A percentile compares a stretch with the other conserved stretches of the same genome.
Conservation (phyloP, 2,329 filamentous ascomycete genomes). For the Triangularia verruculosa region DNA sequence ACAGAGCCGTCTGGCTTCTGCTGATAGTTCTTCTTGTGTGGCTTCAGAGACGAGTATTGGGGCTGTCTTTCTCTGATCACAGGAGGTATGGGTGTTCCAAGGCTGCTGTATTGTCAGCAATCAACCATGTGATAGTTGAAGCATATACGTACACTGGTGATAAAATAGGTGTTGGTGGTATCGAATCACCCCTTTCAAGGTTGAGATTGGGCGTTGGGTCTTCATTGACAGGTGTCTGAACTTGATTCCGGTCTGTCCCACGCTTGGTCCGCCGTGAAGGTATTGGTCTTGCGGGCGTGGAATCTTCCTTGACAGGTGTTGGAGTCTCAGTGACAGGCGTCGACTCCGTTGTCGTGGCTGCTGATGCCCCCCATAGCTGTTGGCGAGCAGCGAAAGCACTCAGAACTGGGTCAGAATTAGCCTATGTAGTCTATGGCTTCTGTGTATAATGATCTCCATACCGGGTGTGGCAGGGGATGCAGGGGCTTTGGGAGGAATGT, state of each 20-base stretch:
- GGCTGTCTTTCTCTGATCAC: constrained; percentile 14
- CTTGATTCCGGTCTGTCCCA: constrained; percentile 4
- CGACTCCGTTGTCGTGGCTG: not conserved
- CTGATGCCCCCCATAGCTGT: constrained; percentile 33
- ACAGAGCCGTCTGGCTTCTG: constrained; percentile 39
- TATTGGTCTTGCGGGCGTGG: not conserved
- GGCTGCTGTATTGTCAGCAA: not conserved
- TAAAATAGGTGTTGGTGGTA: constrained; percentile 6
- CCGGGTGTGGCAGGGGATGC: constrained; percentile 19
- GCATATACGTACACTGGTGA: constrained; percentile 6
- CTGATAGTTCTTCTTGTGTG: constrained; percentile 44
- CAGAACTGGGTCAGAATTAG: constrained; percentile 25
- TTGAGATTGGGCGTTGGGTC: not conserved
- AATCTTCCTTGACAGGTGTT: not conserved
- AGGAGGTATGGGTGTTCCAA: constrained; percentile 7
- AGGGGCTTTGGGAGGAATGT: not conserved
- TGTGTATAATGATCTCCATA: constrained; percentile 14
- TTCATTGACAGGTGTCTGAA: not conserved
- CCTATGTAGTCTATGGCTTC: not conserved
- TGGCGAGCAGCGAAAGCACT: constrained; percentile 46
- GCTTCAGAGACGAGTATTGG: constrained; percentile 46
- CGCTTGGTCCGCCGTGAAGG: constrained; percentile 12
- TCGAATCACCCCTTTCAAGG: constrained; percentile 4
- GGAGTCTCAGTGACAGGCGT: not conserved
- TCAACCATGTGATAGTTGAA: no score